A percentile compares a stretch with the other conserved stretches of the same genome.
Conservation (phyloP, 345 rosid genomes). For the Firmiana major region DNA sequence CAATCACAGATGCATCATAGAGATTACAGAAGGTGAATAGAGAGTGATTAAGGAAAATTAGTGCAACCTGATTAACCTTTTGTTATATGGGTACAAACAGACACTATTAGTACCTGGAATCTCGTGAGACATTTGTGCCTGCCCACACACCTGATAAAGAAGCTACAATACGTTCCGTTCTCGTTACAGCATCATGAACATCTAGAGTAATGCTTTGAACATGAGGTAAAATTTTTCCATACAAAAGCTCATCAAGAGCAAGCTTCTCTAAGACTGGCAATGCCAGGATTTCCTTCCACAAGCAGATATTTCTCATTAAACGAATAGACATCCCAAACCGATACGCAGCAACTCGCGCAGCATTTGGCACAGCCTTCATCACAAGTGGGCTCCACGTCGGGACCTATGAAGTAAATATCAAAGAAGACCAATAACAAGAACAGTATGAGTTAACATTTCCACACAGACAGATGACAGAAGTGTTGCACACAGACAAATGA, state of each 20-base stretch:
- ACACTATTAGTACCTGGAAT: conserved; percentile 47
- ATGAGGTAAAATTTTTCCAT: conserved; percentile 79
- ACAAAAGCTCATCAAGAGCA: conserved; percentile 78
- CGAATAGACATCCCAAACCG: conserved; percentile 85
- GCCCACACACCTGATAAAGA: conserved; percentile 82
- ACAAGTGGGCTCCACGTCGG: conserved; percentile 86
- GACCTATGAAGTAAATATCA: conserved; percentile 41
- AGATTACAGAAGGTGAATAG: background rate
- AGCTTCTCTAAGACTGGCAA: conserved; percentile 76
- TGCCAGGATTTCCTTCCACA: conserved; percentile 88
- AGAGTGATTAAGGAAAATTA: background rate
- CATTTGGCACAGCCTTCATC: conserved; percentile 81
- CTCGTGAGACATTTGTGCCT: conserved; percentile 51
- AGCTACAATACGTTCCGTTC: conserved; percentile 75
- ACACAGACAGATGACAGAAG: background rate
- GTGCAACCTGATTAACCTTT: background rate
- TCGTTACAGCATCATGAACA: too few relatives aligned
- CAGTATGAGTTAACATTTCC: conserved; percentile 22
- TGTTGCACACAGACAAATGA: conserved; percentile 16
- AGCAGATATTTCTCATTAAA: conserved; percentile 79
- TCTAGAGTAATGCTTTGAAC: conserved; percentile 65
- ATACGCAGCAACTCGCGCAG: conserved; percentile 79
- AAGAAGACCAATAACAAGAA: conserved; percentile 14
- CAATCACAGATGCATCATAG: background rate
- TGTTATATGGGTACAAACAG: background rate